phyloP scores from a whole-genome alignment of 116 monocot species.

The Posidonia oceanica region DNA sequence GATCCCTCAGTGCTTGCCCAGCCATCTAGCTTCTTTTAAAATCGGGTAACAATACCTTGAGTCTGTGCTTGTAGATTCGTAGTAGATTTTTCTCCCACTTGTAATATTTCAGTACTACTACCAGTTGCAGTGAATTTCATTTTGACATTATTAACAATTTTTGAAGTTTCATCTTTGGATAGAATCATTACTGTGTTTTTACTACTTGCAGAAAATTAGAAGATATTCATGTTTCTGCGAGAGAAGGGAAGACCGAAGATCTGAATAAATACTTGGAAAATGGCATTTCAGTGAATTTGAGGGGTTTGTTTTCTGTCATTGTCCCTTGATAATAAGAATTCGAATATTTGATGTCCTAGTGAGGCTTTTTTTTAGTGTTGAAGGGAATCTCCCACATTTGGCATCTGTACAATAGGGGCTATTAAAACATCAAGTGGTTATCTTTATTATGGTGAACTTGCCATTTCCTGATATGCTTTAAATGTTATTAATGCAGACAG shows the following conservation, averaged over 20 bases:
- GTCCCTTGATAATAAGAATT: no score
- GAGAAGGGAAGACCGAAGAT: slow-evolving; percentile 60
- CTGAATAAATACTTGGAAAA: slow-evolving; percentile 40
- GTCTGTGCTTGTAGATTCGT: no score
- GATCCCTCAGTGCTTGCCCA: no score
- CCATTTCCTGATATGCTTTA: neutral
- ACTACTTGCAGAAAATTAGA: slow-evolving; percentile 47
- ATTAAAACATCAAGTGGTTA: neutral
- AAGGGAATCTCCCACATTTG: neutral
- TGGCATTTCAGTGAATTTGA: slow-evolving; percentile 60
- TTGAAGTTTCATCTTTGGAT: neutral
- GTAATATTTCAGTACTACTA: no score
- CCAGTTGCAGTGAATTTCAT: neutral
- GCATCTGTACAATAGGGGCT: neutral
- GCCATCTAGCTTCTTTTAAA: no score
- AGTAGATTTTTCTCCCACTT: no score
- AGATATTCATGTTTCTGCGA: slow-evolving; percentile 60
- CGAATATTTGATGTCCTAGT: no score
- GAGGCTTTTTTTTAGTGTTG: no score
- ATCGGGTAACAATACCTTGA: no score
- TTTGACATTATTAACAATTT: neutral
- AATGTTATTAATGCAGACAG: slow-evolving; percentile 48
- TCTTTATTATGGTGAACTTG: neutral
- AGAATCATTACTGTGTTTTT: neutral
- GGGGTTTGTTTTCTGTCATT: slow-evolving; percentile 34